These are phyloP conservation scores for Eutypella sp. DNA, from an alignment of 2,329 filamentous ascomycete genomes.

Conservation along the genomic window DNA sequence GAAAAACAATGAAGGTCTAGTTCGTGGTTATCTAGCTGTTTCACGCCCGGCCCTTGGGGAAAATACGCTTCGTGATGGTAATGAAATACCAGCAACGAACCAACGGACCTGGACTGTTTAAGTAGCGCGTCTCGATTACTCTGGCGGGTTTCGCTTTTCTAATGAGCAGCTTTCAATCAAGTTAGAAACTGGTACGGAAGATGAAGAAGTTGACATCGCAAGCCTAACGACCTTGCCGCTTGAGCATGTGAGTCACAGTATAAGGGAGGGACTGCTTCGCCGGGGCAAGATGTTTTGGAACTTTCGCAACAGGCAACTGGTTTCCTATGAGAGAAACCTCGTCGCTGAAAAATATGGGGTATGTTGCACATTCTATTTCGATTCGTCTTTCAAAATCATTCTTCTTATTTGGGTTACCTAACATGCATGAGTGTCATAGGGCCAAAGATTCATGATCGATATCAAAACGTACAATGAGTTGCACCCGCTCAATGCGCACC, in stretches of 20 bases:
- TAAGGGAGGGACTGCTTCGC: neutral
- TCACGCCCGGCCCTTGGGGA: neutral
- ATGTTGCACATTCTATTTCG: neutral
- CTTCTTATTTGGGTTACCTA: neutral
- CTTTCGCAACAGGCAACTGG: constrained; percentile 2
- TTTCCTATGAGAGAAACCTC: constrained; percentile 2
- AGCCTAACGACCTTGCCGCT: constrained; percentile 1
- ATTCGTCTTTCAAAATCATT: neutral
- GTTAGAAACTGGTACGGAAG: neutral
- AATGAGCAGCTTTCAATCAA: neutral
- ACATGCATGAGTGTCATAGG: neutral
- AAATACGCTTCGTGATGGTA: neutral
- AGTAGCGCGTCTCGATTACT: neutral
- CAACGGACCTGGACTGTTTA: neutral
- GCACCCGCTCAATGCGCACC: constrained; percentile 1
- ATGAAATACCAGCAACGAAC: neutral
- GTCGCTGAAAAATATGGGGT: constrained; percentile 1
- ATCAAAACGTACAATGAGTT: constrained; percentile 8
- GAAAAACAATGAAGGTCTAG: neutral
- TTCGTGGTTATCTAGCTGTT: neutral
- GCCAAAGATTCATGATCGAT: constrained; percentile 11
- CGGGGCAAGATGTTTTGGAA: constrained; percentile 3
- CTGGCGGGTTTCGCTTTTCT: neutral
- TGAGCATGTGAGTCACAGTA: neutral
- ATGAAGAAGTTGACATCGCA: constrained; percentile 2